Conservation (phyloP, 2,329 filamentous ascomycete species). For the Dendrostoma leiphaemia region DNA sequence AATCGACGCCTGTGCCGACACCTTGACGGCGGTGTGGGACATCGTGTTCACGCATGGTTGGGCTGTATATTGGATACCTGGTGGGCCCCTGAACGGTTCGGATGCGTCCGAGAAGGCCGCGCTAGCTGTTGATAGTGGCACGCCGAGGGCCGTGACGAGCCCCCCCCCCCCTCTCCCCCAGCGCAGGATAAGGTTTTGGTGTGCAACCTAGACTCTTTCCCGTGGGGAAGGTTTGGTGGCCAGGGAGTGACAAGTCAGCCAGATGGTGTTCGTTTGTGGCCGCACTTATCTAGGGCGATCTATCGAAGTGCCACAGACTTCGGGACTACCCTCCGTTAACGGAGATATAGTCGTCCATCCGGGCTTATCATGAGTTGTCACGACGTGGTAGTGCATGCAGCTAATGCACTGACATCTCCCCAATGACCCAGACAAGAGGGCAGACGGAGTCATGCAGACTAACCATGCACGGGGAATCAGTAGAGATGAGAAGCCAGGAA, state of each 20-base stretch:
- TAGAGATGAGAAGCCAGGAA: neutral
- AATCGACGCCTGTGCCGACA: too few relatives aligned
- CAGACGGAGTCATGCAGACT: neutral
- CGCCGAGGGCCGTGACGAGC: neutral
- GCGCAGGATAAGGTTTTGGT: neutral
- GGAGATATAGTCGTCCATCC: slow-evolving; percentile 5
- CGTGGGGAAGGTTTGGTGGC: too few relatives aligned
- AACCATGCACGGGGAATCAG: neutral
- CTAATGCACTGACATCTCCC: slow-evolving; percentile 6
- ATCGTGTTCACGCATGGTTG: slow-evolving; percentile 11
- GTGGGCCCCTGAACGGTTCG: neutral
- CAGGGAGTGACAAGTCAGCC: neutral
- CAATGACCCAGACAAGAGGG: neutral
- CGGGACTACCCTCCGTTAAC: slow-evolving; percentile 6
- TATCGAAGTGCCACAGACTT: slow-evolving; percentile 1
- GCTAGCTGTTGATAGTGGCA: neutral
- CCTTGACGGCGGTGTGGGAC: slow-evolving; percentile 1
- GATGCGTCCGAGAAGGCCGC: neutral
- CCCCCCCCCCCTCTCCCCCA: neutral
- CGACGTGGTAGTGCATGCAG: slow-evolving; percentile 8
- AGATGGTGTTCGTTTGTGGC: neutral
- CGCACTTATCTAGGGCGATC: neutral
- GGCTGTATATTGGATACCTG: neutral
- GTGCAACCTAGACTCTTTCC: too few relatives aligned
- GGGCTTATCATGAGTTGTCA: slow-evolving; percentile 8